Conservation (phyloP, 2,329 filamentous ascomycete species). For the Epichloe amarillans region DNA sequence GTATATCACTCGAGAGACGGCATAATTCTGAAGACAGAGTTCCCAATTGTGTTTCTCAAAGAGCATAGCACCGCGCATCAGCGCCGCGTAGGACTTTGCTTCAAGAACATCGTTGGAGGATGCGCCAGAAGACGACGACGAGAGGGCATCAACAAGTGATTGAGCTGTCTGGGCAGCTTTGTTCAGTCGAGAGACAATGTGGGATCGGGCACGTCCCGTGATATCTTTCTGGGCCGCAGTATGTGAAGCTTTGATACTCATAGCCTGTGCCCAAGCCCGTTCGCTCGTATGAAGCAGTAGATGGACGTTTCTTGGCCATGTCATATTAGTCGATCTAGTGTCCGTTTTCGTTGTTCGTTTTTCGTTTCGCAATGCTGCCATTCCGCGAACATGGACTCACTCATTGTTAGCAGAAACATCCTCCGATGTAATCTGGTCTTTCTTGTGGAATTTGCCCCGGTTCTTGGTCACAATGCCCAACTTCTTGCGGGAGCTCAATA, state of each 20-base stretch:
- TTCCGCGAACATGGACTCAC: background rate
- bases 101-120: constrained; percentile 63
- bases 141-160: constrained; percentile 52
- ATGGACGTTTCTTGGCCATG: constrained; percentile 48
- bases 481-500: constrained; percentile 75
- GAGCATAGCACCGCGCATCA: constrained; percentile 61
- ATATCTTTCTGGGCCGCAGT: constrained; percentile 69
- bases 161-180: constrained; percentile 65
- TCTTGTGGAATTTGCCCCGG: constrained; percentile 71
- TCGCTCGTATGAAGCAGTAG: constrained; percentile 79
- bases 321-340: background rate
- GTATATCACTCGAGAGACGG: constrained; percentile 72
- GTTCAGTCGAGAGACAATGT: constrained; percentile 76
- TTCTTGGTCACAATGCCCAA: constrained; percentile 73
- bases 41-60: constrained; percentile 89
- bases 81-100: constrained; percentile 68
- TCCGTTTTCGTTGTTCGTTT: constrained; percentile 8
- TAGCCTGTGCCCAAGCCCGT: constrained; percentile 87
- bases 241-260: constrained; percentile 81
- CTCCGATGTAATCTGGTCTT: constrained; percentile 55
- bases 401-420: constrained; percentile 41
- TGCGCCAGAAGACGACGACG: constrained; percentile 52
- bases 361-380: constrained; percentile 3
- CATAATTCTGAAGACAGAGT: constrained; percentile 59
- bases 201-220: constrained; percentile 64